Base-by-base conservation (phyloP, 805 yeast species). In the Metschnikowia vanudenii region DNA sequence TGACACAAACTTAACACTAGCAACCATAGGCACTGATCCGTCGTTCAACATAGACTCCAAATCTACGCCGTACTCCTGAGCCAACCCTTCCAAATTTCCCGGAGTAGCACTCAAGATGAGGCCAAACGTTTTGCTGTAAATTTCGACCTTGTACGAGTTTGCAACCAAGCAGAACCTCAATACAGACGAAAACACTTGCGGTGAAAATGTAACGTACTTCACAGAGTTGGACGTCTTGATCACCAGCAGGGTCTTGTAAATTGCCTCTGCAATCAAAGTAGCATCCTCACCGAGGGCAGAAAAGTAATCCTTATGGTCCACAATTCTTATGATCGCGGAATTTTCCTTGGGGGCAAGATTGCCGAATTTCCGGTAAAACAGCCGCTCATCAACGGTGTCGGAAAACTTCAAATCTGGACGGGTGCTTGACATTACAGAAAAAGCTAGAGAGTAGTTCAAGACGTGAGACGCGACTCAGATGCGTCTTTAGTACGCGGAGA, bases 211-310 rank as follows among this genome's bases (percentile, higher is more conserved):
- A 29, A 88, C 85, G 53, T 86, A 86, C 28, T 79, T 74, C 45
- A 64, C 64, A 55, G 38, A 73, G 70, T 46, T 76, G 75, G 13
- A 76, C 68, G 41, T 77, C 60, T 92, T 92, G 47, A 92, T 62
- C 9, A 90, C 96, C 19, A 95, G 81, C 35, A 79, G 81, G 0
- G 98, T 89, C 54, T 85, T 86, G 68, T 88, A 92, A 29, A 94
- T 82, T 45, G 76, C 71, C 52, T 90, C 95, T 3, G 97, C 97
- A 24, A 89, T 86, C 46, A 81, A 75, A 37, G 75, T 74, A 3
- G 98, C 97, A 63, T 92, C 96, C 3, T 78, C 80, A 38, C 76
- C 79, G 17, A 89, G 73, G 1, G 81, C 83, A 2, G 87, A 81
- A 65, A 84, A 94, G 63, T 88, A 90, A 50, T 88, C 96, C 37